Conservation (phyloP, 108 stramenopile genomes). For the Pelagomonas calceolata region DNA sequence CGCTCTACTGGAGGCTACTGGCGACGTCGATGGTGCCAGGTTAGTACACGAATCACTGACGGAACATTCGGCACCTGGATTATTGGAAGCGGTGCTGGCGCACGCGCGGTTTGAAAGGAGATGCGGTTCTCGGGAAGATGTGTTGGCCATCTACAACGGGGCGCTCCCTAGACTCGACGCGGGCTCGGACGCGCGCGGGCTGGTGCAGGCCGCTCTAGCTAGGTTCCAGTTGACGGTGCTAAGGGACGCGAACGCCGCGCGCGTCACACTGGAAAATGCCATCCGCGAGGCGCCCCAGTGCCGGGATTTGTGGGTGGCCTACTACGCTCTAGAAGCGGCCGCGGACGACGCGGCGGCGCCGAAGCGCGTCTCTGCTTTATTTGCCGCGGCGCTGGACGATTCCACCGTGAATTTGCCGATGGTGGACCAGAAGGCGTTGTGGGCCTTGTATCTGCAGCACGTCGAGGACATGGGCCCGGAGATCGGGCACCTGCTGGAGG, state of each 20-base stretch:
- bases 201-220: slow-evolving; percentile 17
- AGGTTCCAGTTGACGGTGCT: slow-evolving; percentile 10
- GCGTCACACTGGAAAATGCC: slow-evolving; percentile 2
- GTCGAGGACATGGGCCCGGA: slow-evolving; percentile 8
- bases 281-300: slow-evolving; percentile 2
- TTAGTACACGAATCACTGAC: slow-evolving; percentile 3
- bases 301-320: slow-evolving; percentile 6
- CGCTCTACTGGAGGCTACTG: slow-evolving; percentile 12
- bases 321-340: not conserved
- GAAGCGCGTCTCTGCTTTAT: too few relatives aligned
- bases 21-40: slow-evolving; percentile 12
- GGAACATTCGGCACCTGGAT: slow-evolving; percentile 8
- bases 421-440: slow-evolving; percentile 16
- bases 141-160: slow-evolving; percentile 9
- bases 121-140: slow-evolving; percentile 10
- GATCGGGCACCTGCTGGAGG: not conserved
- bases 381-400: too few relatives aligned
- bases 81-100: slow-evolving; percentile 17
- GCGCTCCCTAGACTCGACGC: slow-evolving; percentile 2
- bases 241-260: slow-evolving; percentile 11
- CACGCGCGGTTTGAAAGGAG: slow-evolving; percentile 18
- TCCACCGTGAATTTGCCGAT: too few relatives aligned
- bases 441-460: slow-evolving; percentile 22
- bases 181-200: not conserved
- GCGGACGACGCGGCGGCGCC: not conserved